Conservation (phyloP, 2,329 filamentous ascomycete genomes). For the Conoideocrella luteorostrata region DNA sequence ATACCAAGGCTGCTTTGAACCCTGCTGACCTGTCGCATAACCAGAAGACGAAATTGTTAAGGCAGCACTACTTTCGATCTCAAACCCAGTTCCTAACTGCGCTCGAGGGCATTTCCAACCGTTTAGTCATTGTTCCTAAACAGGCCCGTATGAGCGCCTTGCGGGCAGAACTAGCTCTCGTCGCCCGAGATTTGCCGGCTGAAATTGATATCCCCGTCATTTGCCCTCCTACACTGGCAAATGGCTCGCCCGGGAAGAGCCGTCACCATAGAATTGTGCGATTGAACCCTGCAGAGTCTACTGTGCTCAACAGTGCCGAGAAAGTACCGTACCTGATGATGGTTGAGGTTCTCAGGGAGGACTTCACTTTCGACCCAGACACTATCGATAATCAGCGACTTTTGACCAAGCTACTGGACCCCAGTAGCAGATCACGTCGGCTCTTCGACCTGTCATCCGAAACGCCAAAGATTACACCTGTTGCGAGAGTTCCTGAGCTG, state of each 20-base stretch:
- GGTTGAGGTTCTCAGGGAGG: constrained; percentile 74
- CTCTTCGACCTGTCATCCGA: constrained; percentile 64
- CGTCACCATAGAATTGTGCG: constrained; percentile 77
- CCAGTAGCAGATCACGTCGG: constrained; percentile 50
- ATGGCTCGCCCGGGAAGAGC: constrained; percentile 68
- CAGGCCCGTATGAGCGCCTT: constrained; percentile 73
- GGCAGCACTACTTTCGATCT: constrained; percentile 77
- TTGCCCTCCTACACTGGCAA: constrained; percentile 66
- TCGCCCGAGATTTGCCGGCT: constrained; percentile 73
- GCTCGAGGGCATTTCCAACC: constrained; percentile 76
- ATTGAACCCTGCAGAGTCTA: constrained; percentile 76
- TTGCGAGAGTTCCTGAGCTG: constrained; percentile 35
- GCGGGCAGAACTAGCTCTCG: constrained; percentile 72
- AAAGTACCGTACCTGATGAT: constrained; percentile 80
- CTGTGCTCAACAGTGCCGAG: constrained; percentile 79
- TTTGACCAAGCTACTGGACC: constrained; percentile 49
- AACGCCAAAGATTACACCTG: constrained; percentile 46
- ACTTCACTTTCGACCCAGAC: constrained; percentile 76
- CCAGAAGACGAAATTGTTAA: constrained; percentile 66
- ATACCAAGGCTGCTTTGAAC: constrained; percentile 48
- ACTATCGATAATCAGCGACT: constrained; percentile 66
- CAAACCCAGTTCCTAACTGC: constrained; percentile 76
- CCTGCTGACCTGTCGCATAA: constrained; percentile 55
- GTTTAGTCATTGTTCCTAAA: constrained; percentile 77
- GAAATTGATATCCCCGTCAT: constrained; percentile 81